Conservation (phyloP, 1,284 basidiomycete species). For the Taiwanofungus camphoratus region DNA sequence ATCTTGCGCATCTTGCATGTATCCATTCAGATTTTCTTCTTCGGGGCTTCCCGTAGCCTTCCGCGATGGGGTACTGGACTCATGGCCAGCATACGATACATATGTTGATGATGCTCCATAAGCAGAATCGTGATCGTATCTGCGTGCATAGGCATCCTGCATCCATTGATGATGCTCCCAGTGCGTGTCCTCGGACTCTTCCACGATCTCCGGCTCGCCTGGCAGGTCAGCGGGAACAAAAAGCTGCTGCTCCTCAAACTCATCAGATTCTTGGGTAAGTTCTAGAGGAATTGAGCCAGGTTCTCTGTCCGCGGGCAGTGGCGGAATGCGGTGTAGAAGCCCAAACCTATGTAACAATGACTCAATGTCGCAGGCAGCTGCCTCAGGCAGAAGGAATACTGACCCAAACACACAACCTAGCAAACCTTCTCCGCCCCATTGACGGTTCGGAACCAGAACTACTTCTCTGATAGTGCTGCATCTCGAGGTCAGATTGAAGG, state of each 20-base stretch:
- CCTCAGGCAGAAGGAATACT: constrained; percentile 25
- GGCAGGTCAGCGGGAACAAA: constrained; percentile 66
- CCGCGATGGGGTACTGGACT: constrained; percentile 14
- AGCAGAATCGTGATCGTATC: constrained; percentile 21
- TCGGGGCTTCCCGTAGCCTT: no score
- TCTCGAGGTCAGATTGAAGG: not conserved
- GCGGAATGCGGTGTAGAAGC: constrained; percentile 86
- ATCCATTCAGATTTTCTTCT: no score
- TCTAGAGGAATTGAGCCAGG: constrained; percentile 51
- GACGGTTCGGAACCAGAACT: constrained; percentile 87
- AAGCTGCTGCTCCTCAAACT: constrained; percentile 56
- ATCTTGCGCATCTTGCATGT: no score
- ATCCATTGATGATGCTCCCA: constrained; percentile 39
- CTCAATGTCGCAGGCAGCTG: constrained; percentile 7
- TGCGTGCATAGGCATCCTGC: constrained; percentile 27
- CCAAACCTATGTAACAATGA: constrained; percentile 49
- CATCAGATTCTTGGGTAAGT: constrained; percentile 42
- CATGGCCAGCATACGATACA: constrained; percentile 15
- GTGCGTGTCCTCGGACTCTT: constrained; percentile 33
- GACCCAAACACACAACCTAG: constrained; percentile 93
- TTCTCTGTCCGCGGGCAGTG: constrained; percentile 47
- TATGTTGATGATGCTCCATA: constrained; percentile 26
- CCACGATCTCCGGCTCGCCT: constrained; percentile 23
- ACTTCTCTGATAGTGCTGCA: constrained; percentile 84
- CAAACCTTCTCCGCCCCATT: constrained; percentile 94